Base-by-base conservation (phyloP, 345 rosid genomes). In the Salix koriyanagi region DNA sequence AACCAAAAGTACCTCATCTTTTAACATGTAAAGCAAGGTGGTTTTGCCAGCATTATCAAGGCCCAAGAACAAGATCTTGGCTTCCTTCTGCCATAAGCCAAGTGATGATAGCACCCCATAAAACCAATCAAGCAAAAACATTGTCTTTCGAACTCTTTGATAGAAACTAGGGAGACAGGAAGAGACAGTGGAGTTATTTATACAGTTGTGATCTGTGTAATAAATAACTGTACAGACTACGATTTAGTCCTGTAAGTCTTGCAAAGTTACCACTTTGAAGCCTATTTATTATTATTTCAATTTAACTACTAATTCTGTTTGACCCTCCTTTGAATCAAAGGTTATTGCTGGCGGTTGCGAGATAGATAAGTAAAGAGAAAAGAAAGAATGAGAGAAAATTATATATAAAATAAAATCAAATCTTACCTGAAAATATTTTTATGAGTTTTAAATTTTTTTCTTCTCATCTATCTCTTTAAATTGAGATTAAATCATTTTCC, bases 21-120 rank as follows among this genome's bases (percentile, higher is more conserved):
- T 90, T 77, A 90, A 77, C 97, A 91, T 91, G 76, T 88, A 92
- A 75, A 90, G 94, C 85, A 92, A 61, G 48, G 97, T 92, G 28
- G 94, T 92, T 86, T 92, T 92, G 15, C 97, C 97, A 42, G 97
- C 90, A 71, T 92, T 92, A 85, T 92, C 97, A 68, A 92, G 92
- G 41, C 94, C 97, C 15, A 90, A 75, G 76, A 92, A 92, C 87
- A 92, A 83, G 85, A 92, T 92, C 91, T 92, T 92, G 61, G 97
- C 97, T 76, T 92, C 97, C 58, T 92, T 92, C 73, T 92, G 94
- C 91, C 91, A 88, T 65, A 90, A 79, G 19, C 97, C 97, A 30
- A 90, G 88, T 23, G 93, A 88, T 21, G 93, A 86, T 13, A 92
- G 85, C 28, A 90, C 91, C 2, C 93, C 85, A 58, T 92, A 90